Percentiles rank a stretch among this genome's conserved stretches.
Conservation (phyloP, 2,329 filamentous ascomycete species). For the Periconia sp. region DNA sequence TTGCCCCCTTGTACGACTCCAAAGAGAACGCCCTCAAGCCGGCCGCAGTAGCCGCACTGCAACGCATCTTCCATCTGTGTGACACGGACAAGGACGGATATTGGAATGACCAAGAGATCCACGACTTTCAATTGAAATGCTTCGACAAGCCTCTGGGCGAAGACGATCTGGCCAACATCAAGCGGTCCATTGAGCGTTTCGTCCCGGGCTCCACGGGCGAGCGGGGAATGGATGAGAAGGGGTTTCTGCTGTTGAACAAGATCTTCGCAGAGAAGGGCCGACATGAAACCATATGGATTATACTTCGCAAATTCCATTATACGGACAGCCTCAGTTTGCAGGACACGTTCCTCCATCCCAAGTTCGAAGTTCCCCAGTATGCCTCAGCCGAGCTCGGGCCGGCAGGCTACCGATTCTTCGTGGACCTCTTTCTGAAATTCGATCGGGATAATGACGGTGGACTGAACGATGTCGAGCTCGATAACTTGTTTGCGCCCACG, state of each 20-base stretch:
- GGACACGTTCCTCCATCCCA: conserved; percentile 87
- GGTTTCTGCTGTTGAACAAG: conserved; percentile 90
- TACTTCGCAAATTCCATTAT: conserved; percentile 91
- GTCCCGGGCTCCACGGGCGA: conserved; percentile 62
- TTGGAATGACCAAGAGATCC: conserved; percentile 85
- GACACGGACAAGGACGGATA: conserved; percentile 96
- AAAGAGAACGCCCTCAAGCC: conserved; percentile 88
- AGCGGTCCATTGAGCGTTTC: conserved; percentile 75
- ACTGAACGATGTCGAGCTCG: conserved; percentile 80
- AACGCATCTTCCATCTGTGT: conserved; percentile 90
- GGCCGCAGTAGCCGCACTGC: conserved; percentile 80
- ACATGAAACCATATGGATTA: conserved; percentile 98
- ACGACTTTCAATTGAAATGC: conserved; percentile 85
- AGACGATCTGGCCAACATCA: conserved; percentile 88
- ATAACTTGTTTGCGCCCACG: conserved; percentile 87
- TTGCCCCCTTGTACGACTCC: conserved; percentile 93
- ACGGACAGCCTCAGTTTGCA: conserved; percentile 92
- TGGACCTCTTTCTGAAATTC: conserved; percentile 91
- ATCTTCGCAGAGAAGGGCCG: conserved; percentile 96
- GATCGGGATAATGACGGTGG: conserved; percentile 98
- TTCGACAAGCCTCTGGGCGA: conserved; percentile 84
- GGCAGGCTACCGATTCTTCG: conserved; percentile 93
- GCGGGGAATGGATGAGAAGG: conserved; percentile 73
- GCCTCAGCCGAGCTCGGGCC: conserved; percentile 93
- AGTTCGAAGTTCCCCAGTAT: conserved; percentile 89